Evolutionary conservation across 441 rosid species (phyloP), one percentile per base, ranked within the genome.

Genomic region (Erodium texanum): DNA sequence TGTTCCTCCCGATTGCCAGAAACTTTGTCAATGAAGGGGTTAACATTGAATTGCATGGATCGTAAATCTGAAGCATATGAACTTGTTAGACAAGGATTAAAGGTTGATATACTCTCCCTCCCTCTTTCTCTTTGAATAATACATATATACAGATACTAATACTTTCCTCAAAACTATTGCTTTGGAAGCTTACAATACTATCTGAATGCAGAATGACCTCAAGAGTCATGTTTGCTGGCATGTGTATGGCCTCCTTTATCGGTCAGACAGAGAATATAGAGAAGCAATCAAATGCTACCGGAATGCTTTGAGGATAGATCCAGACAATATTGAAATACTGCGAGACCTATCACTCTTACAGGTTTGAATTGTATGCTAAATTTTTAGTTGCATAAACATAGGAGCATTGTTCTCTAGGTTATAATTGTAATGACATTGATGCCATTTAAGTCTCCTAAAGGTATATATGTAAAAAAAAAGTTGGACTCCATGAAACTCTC

Each of bases 161-260:
- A 19, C 12, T 18, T 18, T 54, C 24, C 24, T 19, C 61, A 59
- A 23, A 59, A 59, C 29, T 23, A 59, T 22, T 22, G 32, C n/a
- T 22, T 23, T 12, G 32, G 11, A 9, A 59, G 63, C 29, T 59
- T 10, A 59, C 24, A 59, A 0, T 59, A 9, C 32, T 34, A 43
- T 75, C 27, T 79, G 68, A 54, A 63, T 83, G 86, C 92, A 96
- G 99, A 90, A 93, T 88, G 99, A 96, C 75, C 84, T 96, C 68
- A 93, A 90, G 82, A 96, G 98, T 79, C 99, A 96, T 81, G 99
- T 92, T 80, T 96, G 99, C 85, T 96, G 99, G 99, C 99, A 96
- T 81, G 99, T 92, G 59, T 86, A 87, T 82, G 99, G 99, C 76
- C 98, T 92, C 70, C 87, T 90, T 66, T 90, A 90, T 79, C 98